These are phyloP conservation scores for Fusarium sp. DNA, from an alignment of 2,329 filamentous ascomycete genomes.

Conservation along the genomic window DNA sequence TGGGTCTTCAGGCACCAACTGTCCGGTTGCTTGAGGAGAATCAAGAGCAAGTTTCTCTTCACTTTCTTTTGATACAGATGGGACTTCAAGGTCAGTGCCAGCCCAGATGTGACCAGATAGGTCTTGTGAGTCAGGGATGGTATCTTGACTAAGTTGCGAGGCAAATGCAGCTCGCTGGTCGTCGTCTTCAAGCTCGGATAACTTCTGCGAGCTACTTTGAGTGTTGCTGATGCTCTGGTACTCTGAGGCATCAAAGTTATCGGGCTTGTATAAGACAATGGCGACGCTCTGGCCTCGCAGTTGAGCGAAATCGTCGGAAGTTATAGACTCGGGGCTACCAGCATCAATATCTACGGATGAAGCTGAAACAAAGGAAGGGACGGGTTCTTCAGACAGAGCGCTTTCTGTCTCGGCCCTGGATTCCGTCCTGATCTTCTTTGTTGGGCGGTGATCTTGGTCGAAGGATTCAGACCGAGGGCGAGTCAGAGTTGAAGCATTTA, in stretches of 20 bases:
- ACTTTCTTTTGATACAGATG: slow-evolving; percentile 8
- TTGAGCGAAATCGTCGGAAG: slow-evolving; percentile 21
- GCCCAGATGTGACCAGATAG: slow-evolving; percentile 47
- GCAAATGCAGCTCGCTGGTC: slow-evolving; percentile 53
- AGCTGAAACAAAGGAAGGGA: slow-evolving; percentile 50
- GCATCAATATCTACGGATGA: slow-evolving; percentile 44
- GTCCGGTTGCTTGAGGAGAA: background rate
- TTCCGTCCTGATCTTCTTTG: slow-evolving; percentile 39
- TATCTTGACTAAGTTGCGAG: slow-evolving; percentile 53
- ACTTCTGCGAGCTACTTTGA: slow-evolving; percentile 47
- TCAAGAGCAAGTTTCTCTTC: slow-evolving; percentile 9
- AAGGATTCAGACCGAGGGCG: slow-evolving; percentile 29
- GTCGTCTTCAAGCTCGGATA: slow-evolving; percentile 56
- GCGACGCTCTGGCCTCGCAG: slow-evolving; percentile 40
- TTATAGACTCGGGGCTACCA: slow-evolving; percentile 34
- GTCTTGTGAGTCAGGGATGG: slow-evolving; percentile 64
- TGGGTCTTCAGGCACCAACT: background rate
- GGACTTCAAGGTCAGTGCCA: slow-evolving; percentile 20
- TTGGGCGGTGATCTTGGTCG: slow-evolving; percentile 35
- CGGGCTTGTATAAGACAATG: slow-evolving; percentile 51
- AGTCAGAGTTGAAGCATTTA: slow-evolving; percentile 27
- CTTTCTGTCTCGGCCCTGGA: slow-evolving; percentile 29
- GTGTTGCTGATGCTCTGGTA: slow-evolving; percentile 54
- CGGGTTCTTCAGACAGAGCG: slow-evolving; percentile 51
- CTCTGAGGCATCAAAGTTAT: slow-evolving; percentile 54